Evolutionary conservation across 139 green algal genomes (phyloP).

Genomic region (Chlamydomonas incerta): DNA sequence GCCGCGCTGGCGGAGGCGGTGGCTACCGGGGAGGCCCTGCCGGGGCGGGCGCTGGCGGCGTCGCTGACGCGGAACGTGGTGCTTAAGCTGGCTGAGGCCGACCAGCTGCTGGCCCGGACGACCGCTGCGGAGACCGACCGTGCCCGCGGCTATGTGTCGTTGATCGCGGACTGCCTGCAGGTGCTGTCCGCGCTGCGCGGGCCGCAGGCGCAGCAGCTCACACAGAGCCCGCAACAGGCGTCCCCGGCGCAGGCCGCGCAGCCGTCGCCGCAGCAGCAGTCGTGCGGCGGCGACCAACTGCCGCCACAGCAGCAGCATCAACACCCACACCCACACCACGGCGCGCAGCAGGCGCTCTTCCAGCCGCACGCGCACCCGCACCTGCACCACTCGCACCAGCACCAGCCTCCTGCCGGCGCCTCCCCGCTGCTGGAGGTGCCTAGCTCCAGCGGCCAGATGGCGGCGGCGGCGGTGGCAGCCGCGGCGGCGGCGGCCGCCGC

Average conservation of each 20-base stretch:
- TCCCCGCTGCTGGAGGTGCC: too few relatives aligned
- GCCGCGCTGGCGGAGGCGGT: not conserved
- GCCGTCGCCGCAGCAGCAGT: too few relatives aligned
- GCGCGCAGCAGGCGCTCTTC: not conserved
- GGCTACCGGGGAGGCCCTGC: not conserved
- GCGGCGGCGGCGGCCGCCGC: too few relatives aligned
- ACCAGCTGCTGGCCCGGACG: slow-evolving; percentile 16
- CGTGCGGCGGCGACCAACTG: too few relatives aligned
- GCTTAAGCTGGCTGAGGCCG: slow-evolving; percentile 19
- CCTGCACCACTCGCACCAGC: not conserved
- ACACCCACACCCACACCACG: not conserved
- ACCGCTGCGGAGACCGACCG: slow-evolving; percentile 9
- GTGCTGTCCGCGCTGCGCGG: slow-evolving; percentile 2
- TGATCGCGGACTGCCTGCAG: slow-evolving; percentile 18
- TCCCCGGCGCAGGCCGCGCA: not conserved
- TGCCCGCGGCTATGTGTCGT: not conserved
- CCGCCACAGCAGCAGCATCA: not conserved
- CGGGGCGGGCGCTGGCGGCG: not conserved
- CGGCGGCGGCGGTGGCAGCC: too few relatives aligned
- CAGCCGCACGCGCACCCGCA: not conserved
- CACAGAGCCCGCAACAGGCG: not conserved
- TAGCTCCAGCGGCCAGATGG: not conserved
- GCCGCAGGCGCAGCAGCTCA: not conserved
- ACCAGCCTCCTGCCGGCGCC: not conserved
- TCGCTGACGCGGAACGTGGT: slow-evolving; percentile 23